phyloP scores from a whole-genome alignment of 805 yeast species.

The Starmerella kuoi region DNA sequence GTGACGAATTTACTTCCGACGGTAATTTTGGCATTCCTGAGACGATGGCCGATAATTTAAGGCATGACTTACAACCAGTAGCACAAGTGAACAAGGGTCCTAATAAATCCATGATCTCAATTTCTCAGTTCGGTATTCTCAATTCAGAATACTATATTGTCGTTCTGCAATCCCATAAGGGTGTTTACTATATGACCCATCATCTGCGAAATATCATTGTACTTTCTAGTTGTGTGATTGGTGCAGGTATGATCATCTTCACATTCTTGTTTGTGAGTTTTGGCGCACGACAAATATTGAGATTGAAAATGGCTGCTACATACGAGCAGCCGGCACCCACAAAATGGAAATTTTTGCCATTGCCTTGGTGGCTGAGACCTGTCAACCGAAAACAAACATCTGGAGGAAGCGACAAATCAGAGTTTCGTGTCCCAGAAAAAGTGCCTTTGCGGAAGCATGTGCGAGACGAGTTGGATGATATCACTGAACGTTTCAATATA shows the following conservation, averaged over 20 bases:
- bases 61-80: constrained; percentile 4
- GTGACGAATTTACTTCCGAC: not conserved
- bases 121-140: constrained; percentile 14
- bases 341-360: constrained; percentile 13
- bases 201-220: constrained; percentile 17
- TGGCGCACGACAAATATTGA: constrained; percentile 22
- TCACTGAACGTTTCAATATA: constrained; percentile 81
- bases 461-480: constrained; percentile 71
- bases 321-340: constrained; percentile 19
- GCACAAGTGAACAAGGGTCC: constrained; percentile 20
- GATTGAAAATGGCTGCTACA: constrained; percentile 23
- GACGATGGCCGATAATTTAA: constrained; percentile 10
- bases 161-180: constrained; percentile 16
- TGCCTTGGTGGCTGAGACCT: constrained; percentile 19
- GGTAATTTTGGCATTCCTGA: constrained; percentile 6
- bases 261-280: constrained; percentile 20
- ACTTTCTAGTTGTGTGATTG: constrained; percentile 17
- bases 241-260: constrained; percentile 19
- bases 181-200: constrained; percentile 19
- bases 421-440: constrained; percentile 20
- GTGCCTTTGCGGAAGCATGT: constrained; percentile 21
- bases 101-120: constrained; percentile 19
- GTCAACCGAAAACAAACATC: constrained; percentile 3
- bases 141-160: constrained; percentile 16
- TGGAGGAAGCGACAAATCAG: constrained; percentile 3